Evolutionary conservation across 2,329 filamentous ascomycete genomes (phyloP).

Genomic region (Claviceps capensis): DNA sequence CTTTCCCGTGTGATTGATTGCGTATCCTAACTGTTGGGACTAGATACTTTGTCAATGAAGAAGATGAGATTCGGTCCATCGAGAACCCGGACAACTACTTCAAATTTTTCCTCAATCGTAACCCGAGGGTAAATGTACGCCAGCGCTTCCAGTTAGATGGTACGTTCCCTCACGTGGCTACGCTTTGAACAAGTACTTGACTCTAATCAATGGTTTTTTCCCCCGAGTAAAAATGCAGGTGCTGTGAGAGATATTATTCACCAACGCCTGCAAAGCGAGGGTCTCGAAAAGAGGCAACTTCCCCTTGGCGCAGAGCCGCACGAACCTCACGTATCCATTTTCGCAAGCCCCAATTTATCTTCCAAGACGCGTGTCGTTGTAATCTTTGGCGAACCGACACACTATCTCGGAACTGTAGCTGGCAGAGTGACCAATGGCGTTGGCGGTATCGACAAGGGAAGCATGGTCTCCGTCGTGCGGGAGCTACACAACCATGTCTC

Average conservation of each 20-base stretch:
- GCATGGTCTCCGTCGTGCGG: slow-evolving; percentile 48
- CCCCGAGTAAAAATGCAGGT: slow-evolving; percentile 25
- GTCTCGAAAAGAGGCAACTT: slow-evolving; percentile 46
- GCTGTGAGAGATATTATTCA: slow-evolving; percentile 49
- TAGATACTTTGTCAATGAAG: slow-evolving; percentile 66
- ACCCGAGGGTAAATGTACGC: slow-evolving; percentile 62
- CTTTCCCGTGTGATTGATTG: background rate
- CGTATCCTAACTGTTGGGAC: background rate
- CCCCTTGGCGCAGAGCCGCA: slow-evolving; percentile 36
- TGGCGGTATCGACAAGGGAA: slow-evolving; percentile 58
- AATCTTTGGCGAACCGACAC: slow-evolving; percentile 56
- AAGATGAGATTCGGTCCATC: slow-evolving; percentile 62
- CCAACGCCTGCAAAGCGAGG: slow-evolving; percentile 45
- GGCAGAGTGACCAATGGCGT: slow-evolving; percentile 50
- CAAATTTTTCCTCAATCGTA: slow-evolving; percentile 59
- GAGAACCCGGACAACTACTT: slow-evolving; percentile 55
- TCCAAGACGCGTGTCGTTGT: slow-evolving; percentile 43
- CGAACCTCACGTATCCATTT: slow-evolving; percentile 54
- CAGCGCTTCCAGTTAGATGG: slow-evolving; percentile 64
- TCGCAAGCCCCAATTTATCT: slow-evolving; percentile 18
- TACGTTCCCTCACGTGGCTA: slow-evolving; percentile 17
- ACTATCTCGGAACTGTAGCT: slow-evolving; percentile 64
- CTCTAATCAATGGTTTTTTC: background rate
- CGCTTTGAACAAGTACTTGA: too few relatives aligned
- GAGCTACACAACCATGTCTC: slow-evolving; percentile 25